Percentiles rank a stretch among this genome's conserved stretches.
These are phyloP conservation scores for Colletotrichum sp. DNA, from an alignment of 2,329 filamentous ascomycete genomes.

Conservation along the genomic window DNA sequence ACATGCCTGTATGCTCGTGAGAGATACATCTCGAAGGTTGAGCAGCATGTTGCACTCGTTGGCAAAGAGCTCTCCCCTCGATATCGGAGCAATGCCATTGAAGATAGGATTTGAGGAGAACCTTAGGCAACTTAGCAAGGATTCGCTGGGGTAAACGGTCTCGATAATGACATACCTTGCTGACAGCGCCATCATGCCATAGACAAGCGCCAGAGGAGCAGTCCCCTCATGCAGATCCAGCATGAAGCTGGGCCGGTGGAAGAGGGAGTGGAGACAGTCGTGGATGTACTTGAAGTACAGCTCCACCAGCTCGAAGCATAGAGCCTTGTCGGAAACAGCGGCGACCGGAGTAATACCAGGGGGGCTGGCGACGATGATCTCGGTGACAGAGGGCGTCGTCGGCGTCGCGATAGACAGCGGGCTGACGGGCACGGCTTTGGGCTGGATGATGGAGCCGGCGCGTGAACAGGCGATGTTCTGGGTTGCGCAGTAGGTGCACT, in stretches of 20 bases:
- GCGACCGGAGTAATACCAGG: constrained; percentile 14
- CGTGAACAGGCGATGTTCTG: constrained; percentile 22
- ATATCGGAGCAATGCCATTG: constrained; percentile 23
- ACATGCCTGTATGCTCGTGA: constrained; percentile 42
- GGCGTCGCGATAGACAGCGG: constrained; percentile 12
- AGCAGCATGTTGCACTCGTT: constrained; percentile 29
- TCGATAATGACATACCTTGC: constrained; percentile 13
- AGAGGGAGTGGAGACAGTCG: constrained; percentile 36
- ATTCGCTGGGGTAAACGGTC: neutral
- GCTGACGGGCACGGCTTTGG: constrained; percentile 16
- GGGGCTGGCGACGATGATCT: constrained; percentile 8
- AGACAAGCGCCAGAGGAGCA: constrained; percentile 24
- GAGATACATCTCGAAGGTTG: constrained; percentile 37
- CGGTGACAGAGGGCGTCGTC: constrained; percentile 11
- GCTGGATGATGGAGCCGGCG: constrained; percentile 23
- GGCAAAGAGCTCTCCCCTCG: constrained; percentile 27
- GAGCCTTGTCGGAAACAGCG: constrained; percentile 19
- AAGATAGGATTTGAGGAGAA: constrained; percentile 26
- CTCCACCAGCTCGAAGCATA: constrained; percentile 30
- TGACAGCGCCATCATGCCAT: constrained; percentile 28
- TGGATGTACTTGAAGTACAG: constrained; percentile 37
- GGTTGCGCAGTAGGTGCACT: constrained; percentile 20
- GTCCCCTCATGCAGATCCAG: constrained; percentile 25
- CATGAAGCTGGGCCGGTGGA: constrained; percentile 31
- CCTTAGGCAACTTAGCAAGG: neutral